Conservation (phyloP, 768 basidiomycete species). For the Amanita inopinata region DNA sequence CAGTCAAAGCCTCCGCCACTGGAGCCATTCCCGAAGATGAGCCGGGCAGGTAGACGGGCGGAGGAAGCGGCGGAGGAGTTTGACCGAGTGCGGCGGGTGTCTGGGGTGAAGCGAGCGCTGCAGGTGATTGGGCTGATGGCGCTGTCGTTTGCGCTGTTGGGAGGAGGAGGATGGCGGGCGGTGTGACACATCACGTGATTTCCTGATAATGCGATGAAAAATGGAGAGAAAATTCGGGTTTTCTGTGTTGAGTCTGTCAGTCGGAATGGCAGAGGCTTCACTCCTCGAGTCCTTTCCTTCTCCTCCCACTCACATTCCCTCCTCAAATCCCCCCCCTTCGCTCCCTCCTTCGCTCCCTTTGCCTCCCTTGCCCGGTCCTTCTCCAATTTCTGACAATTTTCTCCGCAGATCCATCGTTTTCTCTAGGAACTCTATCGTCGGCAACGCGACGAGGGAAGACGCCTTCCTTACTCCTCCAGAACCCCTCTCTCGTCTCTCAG, state of each 20-base stretch:
- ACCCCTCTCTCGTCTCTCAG: constrained; percentile 12
- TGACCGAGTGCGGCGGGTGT: constrained; percentile 19
- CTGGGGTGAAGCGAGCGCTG: constrained; percentile 19
- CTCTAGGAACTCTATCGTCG: constrained; percentile 9
- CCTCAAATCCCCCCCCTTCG: constrained; percentile 16
- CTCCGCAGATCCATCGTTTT: constrained; percentile 21
- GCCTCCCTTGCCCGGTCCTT: constrained; percentile 58
- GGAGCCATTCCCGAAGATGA: constrained; percentile 3
- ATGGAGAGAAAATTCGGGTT: not conserved
- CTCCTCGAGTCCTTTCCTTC: constrained; percentile 32
- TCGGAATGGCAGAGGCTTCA: constrained; percentile 2
- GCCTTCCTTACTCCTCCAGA: not conserved
- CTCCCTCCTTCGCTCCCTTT: constrained; percentile 29
- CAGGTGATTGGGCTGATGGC: constrained; percentile 19
- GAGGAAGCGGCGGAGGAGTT: constrained; percentile 19
- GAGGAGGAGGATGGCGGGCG: no score
- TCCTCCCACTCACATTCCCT: constrained; percentile 33
- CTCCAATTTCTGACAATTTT: constrained; percentile 36
- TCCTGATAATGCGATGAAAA: constrained; percentile 4
- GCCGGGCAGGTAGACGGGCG: constrained; percentile 15
- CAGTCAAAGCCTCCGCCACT: not conserved
- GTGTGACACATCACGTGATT: constrained; percentile 6
- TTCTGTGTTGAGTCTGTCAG: not conserved
- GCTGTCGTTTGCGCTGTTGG: constrained; percentile 15
- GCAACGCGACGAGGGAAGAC: not conserved